Evolutionary conservation across 495 filamentous ascomycete species (phyloP).

Genomic region (Xylaria telfairii): DNA sequence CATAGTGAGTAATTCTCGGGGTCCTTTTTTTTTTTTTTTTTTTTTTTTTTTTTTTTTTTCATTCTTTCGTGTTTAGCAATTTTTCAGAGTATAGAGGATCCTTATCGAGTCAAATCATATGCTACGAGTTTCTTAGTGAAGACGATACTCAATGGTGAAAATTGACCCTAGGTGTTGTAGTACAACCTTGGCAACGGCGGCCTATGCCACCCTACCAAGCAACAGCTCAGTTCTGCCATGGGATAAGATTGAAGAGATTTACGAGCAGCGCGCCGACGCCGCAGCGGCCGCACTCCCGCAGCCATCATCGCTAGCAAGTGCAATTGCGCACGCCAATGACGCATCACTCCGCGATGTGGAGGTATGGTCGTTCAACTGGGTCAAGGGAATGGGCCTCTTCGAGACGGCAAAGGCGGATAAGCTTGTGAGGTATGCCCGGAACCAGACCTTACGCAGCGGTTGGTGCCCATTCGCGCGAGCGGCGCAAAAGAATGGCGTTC

Average conservation of each 20-base stretch:
- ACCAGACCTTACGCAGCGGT: conserved; percentile 10
- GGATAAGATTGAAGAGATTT: conserved; percentile 14
- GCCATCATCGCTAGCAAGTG: conserved; percentile 6
- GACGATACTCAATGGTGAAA: not conserved
- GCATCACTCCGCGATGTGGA: conserved; percentile 13
- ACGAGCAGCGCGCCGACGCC: conserved; percentile 13
- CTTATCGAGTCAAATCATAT: not conserved
- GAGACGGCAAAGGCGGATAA: conserved; percentile 6
- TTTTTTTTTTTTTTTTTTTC: not conserved
- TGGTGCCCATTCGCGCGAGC: conserved; percentile 17
- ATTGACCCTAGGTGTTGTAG: not conserved
- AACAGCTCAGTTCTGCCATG: conserved; percentile 18
- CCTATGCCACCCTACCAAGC: conserved; percentile 17
- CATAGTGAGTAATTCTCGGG: conserved; percentile 1
- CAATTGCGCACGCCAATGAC: conserved; percentile 10
- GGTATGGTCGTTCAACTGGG: conserved; percentile 17
- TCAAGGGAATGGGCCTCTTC: conserved; percentile 19
- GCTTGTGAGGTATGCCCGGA: conserved; percentile 4
- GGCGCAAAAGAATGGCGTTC: not conserved
- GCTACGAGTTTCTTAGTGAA: not conserved
- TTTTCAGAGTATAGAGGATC: not conserved
- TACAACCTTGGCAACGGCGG: conserved; percentile 14
- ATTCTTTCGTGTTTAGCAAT: too few species aligned
- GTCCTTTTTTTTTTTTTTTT: not conserved
- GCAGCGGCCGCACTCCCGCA: conserved; percentile 4